Base-by-base conservation (phyloP, 1,284 basidiomycete species). In the Ustilago vetiveriae region DNA sequence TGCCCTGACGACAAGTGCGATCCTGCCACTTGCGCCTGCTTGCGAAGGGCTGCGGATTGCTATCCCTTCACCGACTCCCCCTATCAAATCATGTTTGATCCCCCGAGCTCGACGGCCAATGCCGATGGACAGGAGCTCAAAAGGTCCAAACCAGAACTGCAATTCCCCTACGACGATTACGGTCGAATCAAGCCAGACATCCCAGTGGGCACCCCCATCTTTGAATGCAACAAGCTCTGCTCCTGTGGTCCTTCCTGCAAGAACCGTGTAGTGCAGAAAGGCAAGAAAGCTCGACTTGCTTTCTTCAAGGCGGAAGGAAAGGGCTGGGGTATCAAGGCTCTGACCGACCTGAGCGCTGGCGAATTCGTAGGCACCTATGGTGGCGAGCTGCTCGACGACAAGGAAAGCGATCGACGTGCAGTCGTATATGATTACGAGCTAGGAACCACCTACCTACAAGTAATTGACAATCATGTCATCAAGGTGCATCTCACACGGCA, bases 201-300 rank as follows among this genome's bases (percentile, higher is more conserved):
- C 8, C 24, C 54, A 11, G 16, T 24, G 13, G 58, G 54, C 11
- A 51, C 87, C 49, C 89, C 92, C 0, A 88, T 94, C 30, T 92
- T 91, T 75, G 93, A 95, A 82, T 96, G 93, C 81, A 92, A 93
- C 74, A 88, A 87, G 38, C 84, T 88, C 14, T 96, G 93, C 80
- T 85, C 86, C 1, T 96, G 93, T 82, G 41, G 50, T n/a, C 88
- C 88, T 3, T 88, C 90, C 1, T 96, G 93, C 80, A 84, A 83
- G 44, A 95, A 95, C 82, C 84, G 92, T 76, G 92, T 94, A 73
- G 90, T 92, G 21, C 91, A 93, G 71, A 86, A 88, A 63, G 93
- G 93, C 2, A 85, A 92, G 24, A 87, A 51, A 22, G 73, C 58
- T 16, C 14, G 24, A 4, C 54, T 78, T 85, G 73, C 85, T 84